These are phyloP conservation scores for Quercus variabilis DNA, from an alignment of 306 rosid genomes.

Conservation along the genomic window DNA sequence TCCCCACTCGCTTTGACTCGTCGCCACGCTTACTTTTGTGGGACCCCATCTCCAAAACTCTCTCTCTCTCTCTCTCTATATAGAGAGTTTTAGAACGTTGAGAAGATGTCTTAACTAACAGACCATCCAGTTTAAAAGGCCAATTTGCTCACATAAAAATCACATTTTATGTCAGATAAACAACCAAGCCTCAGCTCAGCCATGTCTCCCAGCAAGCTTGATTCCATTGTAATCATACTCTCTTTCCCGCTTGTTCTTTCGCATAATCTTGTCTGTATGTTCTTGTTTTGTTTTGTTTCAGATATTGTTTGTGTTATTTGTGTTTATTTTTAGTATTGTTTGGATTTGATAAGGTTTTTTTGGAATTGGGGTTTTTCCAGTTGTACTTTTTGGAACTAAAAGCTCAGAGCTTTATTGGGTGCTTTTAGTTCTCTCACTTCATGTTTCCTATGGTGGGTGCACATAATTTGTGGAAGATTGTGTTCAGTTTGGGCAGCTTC, in stretches of 20 bases:
- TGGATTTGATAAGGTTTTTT: not conserved
- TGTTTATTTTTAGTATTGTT: not conserved
- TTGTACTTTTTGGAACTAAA: not conserved
- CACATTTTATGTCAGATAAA: not conserved
- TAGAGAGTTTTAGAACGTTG: not conserved
- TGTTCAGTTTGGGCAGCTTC: not conserved
- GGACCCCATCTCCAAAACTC: constrained; percentile 3
- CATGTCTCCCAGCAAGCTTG: constrained; percentile 85
- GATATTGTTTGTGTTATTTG: not conserved
- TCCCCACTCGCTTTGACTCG: not conserved
- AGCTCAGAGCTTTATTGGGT: not conserved
- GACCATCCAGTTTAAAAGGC: no score
- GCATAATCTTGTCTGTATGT: not conserved
- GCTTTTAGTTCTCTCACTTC: not conserved
- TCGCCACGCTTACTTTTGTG: constrained; percentile 13
- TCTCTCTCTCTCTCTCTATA: not conserved
- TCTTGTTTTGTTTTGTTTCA: not conserved
- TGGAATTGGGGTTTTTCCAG: not conserved
- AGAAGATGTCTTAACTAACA: not conserved
- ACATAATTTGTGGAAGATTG: not conserved
- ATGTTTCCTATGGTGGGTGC: not conserved
- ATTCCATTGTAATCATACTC: constrained; percentile 49
- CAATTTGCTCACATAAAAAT: not conserved
- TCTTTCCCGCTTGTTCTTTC: constrained; percentile 6
- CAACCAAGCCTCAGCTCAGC: constrained; percentile 3